These are phyloP conservation scores for Tolypocladium cylindrosporum DNA, from an alignment of 2,329 filamentous ascomycete genomes.

Conservation along the genomic window DNA sequence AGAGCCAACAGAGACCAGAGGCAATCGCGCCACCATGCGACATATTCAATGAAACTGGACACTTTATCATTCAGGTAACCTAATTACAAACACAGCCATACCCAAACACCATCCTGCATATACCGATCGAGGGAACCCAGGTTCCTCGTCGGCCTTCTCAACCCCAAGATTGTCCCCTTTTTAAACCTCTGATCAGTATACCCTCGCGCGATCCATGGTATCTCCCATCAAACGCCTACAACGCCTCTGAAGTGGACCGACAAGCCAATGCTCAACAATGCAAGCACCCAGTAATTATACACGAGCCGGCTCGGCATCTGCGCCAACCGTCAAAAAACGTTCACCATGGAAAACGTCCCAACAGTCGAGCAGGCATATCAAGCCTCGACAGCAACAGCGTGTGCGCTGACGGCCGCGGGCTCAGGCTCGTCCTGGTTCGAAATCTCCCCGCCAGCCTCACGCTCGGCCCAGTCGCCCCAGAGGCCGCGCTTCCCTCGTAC, in stretches of 20 bases:
- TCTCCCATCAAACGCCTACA: conserved; percentile 27
- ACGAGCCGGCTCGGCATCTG: conserved; percentile 16
- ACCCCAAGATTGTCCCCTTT: conserved; percentile 4
- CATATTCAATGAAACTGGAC: not conserved
- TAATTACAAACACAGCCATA: not conserved
- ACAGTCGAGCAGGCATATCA: conserved; percentile 9
- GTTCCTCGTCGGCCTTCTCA: not conserved
- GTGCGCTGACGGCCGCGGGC: conserved; percentile 17
- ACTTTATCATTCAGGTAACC: not conserved
- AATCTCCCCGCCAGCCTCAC: conserved; percentile 54
- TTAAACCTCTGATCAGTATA: conserved; percentile 11
- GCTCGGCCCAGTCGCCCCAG: conserved; percentile 94
- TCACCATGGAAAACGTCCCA: not conserved
- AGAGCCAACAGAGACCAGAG: not conserved
- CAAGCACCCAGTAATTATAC: conserved; percentile 23
- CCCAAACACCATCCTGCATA: not conserved
- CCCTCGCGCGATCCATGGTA: conserved; percentile 23
- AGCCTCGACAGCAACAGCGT: conserved; percentile 27
- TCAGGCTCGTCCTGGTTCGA: conserved; percentile 38
- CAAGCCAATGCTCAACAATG: conserved; percentile 20
- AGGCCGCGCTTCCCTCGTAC: conserved; percentile 89
- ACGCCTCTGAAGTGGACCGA: conserved; percentile 20
- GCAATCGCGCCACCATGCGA: not conserved
- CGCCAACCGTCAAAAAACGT: conserved; percentile 8
- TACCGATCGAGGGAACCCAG: not conserved